Evolutionary conservation across 2,329 filamentous ascomycete genomes (phyloP).

Genomic region (Paecilomyces niveus): DNA sequence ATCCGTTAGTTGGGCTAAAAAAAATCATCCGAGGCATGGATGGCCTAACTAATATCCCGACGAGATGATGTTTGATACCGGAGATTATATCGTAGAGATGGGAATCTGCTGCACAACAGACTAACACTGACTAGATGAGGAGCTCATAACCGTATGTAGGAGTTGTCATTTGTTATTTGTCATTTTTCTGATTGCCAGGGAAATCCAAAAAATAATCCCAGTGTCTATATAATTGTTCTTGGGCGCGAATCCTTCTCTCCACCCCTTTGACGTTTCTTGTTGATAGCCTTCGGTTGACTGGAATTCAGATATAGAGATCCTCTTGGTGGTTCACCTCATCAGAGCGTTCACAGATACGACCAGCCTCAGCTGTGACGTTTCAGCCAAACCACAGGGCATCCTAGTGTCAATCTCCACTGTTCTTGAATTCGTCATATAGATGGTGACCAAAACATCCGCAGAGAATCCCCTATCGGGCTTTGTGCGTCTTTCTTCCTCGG

Average conservation of each 20-base stretch:
- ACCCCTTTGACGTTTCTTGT: not conserved
- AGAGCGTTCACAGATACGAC: not conserved
- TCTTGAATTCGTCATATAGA: not conserved
- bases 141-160: no score
- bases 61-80: no score
- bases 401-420: not conserved
- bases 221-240: not conserved
- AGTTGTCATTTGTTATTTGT: no score
- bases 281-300: not conserved
- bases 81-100: no score
- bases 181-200: not conserved
- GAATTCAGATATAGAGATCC: not conserved
- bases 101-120: not conserved
- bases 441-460: not conserved
- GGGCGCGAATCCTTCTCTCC: not conserved
- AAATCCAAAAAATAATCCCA: not conserved
- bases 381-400: not conserved
- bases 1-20: no score
- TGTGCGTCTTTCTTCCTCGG: conserved; percentile 27
- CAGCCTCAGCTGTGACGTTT: no score
- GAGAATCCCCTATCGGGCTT: conserved; percentile 21
- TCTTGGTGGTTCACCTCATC: not conserved
- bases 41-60: no score
- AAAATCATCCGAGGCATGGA: no score
- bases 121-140: not conserved